A percentile compares a stretch with the other conserved stretches of the same genome.
These are phyloP conservation scores for Globisporangium polare DNA, from an alignment of 352 stramenopile genomes.

Conservation along the genomic window DNA sequence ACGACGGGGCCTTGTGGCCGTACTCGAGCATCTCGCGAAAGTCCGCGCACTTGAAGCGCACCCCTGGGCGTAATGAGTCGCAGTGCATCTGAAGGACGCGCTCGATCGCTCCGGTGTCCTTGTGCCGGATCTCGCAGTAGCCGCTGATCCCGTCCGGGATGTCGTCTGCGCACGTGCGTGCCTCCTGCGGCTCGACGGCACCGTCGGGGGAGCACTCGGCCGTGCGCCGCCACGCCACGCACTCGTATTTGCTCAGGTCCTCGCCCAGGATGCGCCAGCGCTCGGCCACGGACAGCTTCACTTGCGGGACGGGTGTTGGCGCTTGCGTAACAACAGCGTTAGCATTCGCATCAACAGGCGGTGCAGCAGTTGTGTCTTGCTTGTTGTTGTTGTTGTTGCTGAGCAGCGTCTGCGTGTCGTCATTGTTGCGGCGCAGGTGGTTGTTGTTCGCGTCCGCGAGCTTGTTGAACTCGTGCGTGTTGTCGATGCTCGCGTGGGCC, in stretches of 20 bases:
- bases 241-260: slow-evolving; percentile 43
- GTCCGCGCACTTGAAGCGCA: slow-evolving; percentile 39
- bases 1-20: slow-evolving; percentile 29
- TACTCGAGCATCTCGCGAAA: slow-evolving; percentile 40
- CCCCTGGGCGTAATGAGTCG: slow-evolving; percentile 39
- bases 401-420: slow-evolving; percentile 9
- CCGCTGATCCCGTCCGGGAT: slow-evolving; percentile 40
- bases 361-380: not conserved
- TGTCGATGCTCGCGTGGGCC: slow-evolving; percentile 1
- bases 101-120: slow-evolving; percentile 19
- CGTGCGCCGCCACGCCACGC: slow-evolving; percentile 47
- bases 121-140: slow-evolving; percentile 45
- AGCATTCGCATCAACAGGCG: not conserved
- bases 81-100: slow-evolving; percentile 63
- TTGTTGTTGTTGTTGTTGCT: slow-evolving; percentile 8
- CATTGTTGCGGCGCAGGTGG: slow-evolving; percentile 16
- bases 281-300: slow-evolving; percentile 11
- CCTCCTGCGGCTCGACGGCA: slow-evolving; percentile 21
- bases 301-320: not conserved
- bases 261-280: slow-evolving; percentile 10
- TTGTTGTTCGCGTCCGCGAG: slow-evolving; percentile 6
- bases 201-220: slow-evolving; percentile 38
- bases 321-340: not conserved
- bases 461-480: not conserved
- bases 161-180: slow-evolving; percentile 32